Evolutionary conservation across 1,284 basidiomycete species (phyloP), one percentile per base, ranked within the genome.

Genomic region (Chalciporus sp.): DNA sequence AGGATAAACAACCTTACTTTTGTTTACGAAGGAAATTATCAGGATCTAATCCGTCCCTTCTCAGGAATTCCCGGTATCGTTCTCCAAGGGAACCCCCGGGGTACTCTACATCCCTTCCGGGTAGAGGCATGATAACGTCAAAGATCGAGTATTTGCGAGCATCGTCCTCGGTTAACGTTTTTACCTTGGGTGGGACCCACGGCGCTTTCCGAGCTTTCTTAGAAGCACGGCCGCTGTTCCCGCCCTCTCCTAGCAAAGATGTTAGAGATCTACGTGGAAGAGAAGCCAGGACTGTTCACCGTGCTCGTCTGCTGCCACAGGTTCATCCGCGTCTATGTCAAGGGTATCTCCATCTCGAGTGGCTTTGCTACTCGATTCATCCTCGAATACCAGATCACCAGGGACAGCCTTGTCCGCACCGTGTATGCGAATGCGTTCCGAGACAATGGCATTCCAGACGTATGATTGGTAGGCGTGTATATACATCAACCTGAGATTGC

Each of bases 381-480:
- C 75, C 42, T 88, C 87, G 57, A 85, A 89, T 7, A 97, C 90
- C 12, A 98, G 77, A 69, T 99, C 97, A 0, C 97, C 97, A 9
- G 84, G 83, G 27, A 95, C 80, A 1, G 93, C 86, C 56, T 82
- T 81, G 12, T 87, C 85, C 16, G 83, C 77, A 1, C 95, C 95
- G 67, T 90, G 86, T 42, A 79, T 77, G 59, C 84, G 85, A 62
- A 98, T 87, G 14, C 97, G 86, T 71, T 96, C 94, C 12, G 95
- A 97, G 20, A 95, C 92, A 52, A 98, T 86, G 42, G 92, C 84
- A 72, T 99, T 99, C 97, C 96, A 99, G 28, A 99, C 87, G 65
- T 98, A 99, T 16, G 94, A 96, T 72, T 99, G 97, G 72, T 98
- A 99, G 35, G 96, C 95, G 72, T 99, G 97, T 45, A 98, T 86